These are phyloP conservation scores for Ophiostoma fasciatum DNA, from an alignment of 2,329 filamentous ascomycete genomes.

Conservation along the genomic window DNA sequence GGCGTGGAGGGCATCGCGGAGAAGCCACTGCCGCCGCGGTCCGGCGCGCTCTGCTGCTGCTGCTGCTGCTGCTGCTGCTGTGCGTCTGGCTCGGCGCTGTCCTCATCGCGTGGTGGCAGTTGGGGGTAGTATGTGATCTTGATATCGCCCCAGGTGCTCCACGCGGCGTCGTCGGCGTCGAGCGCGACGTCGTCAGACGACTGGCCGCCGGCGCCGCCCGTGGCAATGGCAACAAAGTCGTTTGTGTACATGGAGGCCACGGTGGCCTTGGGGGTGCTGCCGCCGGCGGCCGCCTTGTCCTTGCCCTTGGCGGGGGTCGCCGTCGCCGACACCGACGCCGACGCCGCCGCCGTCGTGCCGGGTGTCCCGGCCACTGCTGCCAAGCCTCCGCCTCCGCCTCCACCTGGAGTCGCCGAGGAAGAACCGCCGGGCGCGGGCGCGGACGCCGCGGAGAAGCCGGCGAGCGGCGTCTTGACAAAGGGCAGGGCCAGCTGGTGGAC, in stretches of 20 bases:
- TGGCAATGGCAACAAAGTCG: constrained; percentile 64
- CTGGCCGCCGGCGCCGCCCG: constrained; percentile 27
- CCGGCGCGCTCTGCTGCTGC: not conserved
- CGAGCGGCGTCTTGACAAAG: constrained; percentile 57
- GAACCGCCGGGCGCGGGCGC: not conserved
- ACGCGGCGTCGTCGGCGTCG: constrained; percentile 21
- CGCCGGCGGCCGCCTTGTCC: constrained; percentile 41
- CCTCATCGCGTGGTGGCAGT: constrained; percentile 16
- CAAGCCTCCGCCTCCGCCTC: too few species aligned
- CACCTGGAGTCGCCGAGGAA: too few species aligned
- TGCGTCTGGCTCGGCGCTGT: constrained; percentile 8
- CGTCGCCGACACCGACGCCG: constrained; percentile 34
- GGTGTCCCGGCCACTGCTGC: too few species aligned
- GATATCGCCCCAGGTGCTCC: constrained; percentile 70
- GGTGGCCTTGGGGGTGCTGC: constrained; percentile 16
- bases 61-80: not conserved
- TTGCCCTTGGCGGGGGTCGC: constrained; percentile 47
- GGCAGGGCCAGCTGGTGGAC: constrained; percentile 72
- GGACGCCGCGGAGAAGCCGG: constrained; percentile 27
- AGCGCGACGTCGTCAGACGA: constrained; percentile 18
- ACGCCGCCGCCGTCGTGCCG: too few species aligned
- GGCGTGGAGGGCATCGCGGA: constrained; percentile 51
- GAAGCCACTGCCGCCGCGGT: constrained; percentile 9
- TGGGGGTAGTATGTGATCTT: constrained; percentile 63
- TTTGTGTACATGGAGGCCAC: constrained; percentile 58